Base-by-base conservation (phyloP, 371 early-diverging fungal genomes). In the Mucor circinelloides region DNA sequence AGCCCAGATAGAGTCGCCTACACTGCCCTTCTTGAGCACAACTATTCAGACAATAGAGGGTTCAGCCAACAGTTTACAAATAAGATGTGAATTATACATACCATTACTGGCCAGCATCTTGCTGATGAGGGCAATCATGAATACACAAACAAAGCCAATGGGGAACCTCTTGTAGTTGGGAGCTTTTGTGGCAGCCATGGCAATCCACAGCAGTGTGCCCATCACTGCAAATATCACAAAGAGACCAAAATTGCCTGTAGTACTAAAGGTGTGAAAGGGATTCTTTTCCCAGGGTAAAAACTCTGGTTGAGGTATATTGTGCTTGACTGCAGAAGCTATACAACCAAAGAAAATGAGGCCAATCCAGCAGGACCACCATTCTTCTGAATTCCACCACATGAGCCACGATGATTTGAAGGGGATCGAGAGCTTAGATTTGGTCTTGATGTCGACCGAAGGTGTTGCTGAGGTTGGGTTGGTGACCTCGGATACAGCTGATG, bases 311-410 rank as follows among this genome's bases (percentile, higher is more conserved):
- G 81, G 81, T 58, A 88, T 77, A 27, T 56, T 75, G 56, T 84
- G 67, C 10, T 70, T 74, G 8, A 88, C 87, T 19, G 83, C 82
- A 40, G 78, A 74, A 0, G 77, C 67, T 21, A 86, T 76, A 63
- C 82, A 72, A 27, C 84, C 87, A 73, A 88, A 88, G 66, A 86
- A 84, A 31, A 85, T 73, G 28, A 86, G 76, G 15, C 88, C 88
- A 54, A 86, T 85, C 86, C 86, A 86, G 48, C 84, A 83, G 9
- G 88, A 77, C 88, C 86, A 86, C 88, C 88, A 88, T 61, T 88
- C 88, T 59, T 85, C 86, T 25, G 81, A 77, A 67, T 88, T 88
- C 88, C 88, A 88, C 78, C 88, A 86, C 60, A 86, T 67, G 10
- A 85, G 63, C 84, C 84, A 87, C 8, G 64, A 60, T 9, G 54